Conservation (phyloP, 2,329 filamentous ascomycete species). For the Cercospora brassicicola region DNA sequence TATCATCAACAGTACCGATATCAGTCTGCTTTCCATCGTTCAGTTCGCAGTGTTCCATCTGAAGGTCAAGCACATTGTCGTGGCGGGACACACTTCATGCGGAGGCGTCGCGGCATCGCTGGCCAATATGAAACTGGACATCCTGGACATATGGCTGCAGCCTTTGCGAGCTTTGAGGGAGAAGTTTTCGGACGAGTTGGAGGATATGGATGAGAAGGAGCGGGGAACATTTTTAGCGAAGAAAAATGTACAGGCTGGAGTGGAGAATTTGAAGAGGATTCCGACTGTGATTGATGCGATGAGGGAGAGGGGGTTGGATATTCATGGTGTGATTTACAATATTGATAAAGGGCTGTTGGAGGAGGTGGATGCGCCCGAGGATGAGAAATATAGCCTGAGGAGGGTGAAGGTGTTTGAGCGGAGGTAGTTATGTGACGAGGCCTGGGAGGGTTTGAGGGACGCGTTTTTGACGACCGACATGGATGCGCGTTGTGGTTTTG, state of each 20-base stretch:
- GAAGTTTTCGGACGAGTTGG: slow-evolving; percentile 54
- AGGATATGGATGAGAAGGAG: slow-evolving; percentile 49
- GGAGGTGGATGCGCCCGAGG: slow-evolving; percentile 44
- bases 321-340: slow-evolving; percentile 79
- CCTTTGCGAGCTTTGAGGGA: slow-evolving; percentile 57
- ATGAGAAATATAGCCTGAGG: slow-evolving; percentile 31
- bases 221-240: slow-evolving; percentile 66
- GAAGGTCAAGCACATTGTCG: slow-evolving; percentile 63
- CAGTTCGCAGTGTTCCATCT: slow-evolving; percentile 75
- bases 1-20: slow-evolving; percentile 71
- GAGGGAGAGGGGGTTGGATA: slow-evolving; percentile 65
- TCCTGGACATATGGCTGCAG: slow-evolving; percentile 62
- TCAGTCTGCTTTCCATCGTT: slow-evolving; percentile 73
- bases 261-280: slow-evolving; percentile 69
- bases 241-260: slow-evolving; percentile 70
- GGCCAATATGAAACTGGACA: slow-evolving; percentile 58
- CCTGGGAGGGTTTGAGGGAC: not conserved
- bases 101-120: slow-evolving; percentile 59
- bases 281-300: slow-evolving; percentile 69
- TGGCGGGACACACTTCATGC: slow-evolving; percentile 63
- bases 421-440: slow-evolving; percentile 14
- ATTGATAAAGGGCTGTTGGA: slow-evolving; percentile 57
- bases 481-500: not conserved
- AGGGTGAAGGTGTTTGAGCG: slow-evolving; percentile 32
- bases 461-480: not conserved